Base-by-base conservation (phyloP, 257 asterid species). In the Verbascum thapsus region DNA sequence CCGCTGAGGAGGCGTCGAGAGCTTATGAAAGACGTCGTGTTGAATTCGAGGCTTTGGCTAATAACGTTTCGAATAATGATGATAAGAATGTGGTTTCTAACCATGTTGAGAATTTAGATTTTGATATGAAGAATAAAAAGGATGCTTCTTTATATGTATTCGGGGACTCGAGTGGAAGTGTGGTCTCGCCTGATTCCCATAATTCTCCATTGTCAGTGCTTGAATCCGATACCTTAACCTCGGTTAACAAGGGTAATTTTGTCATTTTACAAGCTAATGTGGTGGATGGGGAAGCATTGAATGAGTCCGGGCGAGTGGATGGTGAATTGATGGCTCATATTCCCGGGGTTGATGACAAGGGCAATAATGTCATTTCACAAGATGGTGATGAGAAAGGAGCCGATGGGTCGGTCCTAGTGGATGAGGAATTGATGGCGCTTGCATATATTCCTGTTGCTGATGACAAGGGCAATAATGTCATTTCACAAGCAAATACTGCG, bases 1-100 rank as follows among this genome's bases (percentile, higher is more conserved):
- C 95, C 5, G 88, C 95, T 0, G 95, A 81, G 61, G 96, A 84
- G 16, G 96, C 98, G 1, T 77, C 96, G 0, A 18, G 47, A 8
- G 98, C 95, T 34, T 88, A 88, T 15, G 96, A 91, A 68, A 15
- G 3, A 7, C 86, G 83, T 55, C 78, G 95, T 0, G 45, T 84
- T 45, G 96, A 91, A 39, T 88, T 83, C 3, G 88, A 86, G 53
- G 83, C 87, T 0, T 37, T 79, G 77, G 79, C 79, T 8, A 54
- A 32, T 37, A 59, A 74, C 67, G 50, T 71, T 17, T 65, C 68
- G 1, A 50, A 61, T 10, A 59, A 53, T 10, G 68, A 20, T 32
- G 41, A 45, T 2, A 60, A 45, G 16, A 72, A 67, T 10, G 71
- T 50, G 17, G 72, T 53, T 39, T 63, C 76, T 0, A 43, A 77